Evolutionary conservation across 768 basidiomycete genomes (phyloP).

Genomic region (Agaricus blazei): DNA sequence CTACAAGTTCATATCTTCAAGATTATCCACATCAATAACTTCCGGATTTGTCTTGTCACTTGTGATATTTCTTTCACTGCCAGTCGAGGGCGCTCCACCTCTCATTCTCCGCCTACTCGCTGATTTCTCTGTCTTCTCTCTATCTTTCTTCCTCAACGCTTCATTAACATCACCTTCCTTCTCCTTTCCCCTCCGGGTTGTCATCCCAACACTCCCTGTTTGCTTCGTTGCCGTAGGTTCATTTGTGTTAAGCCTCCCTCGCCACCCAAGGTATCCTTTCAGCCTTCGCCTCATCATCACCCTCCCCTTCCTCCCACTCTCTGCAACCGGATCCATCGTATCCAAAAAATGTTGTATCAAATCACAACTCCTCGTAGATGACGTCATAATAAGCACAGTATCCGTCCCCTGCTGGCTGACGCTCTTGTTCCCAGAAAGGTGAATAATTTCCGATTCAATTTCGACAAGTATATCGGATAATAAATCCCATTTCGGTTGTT

Average conservation of each 20-base stretch:
- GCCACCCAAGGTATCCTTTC: slow-evolving; percentile 76
- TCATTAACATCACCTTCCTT: slow-evolving; percentile 50
- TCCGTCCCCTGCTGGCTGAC: slow-evolving; percentile 53
- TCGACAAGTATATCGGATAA: slow-evolving; percentile 84
- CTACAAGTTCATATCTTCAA: slow-evolving; percentile 37
- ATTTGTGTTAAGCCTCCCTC: slow-evolving; percentile 37
- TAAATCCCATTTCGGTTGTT: slow-evolving; percentile 90
- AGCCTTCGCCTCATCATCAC: slow-evolving; percentile 79
- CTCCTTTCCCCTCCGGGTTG: slow-evolving; percentile 18
- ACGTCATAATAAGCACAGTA: slow-evolving; percentile 83
- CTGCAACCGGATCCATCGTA: slow-evolving; percentile 50
- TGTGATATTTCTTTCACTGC: slow-evolving; percentile 2
- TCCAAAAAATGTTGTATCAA: slow-evolving; percentile 79
- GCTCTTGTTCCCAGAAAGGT: slow-evolving; percentile 34
- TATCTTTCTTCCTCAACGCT: slow-evolving; percentile 75
- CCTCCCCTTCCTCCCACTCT: slow-evolving; percentile 59
- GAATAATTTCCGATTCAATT: slow-evolving; percentile 80
- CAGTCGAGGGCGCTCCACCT: slow-evolving; percentile 53
- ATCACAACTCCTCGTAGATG: slow-evolving; percentile 68
- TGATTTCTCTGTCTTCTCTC: slow-evolving; percentile 49
- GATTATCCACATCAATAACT: slow-evolving; percentile 24
- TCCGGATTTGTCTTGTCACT: slow-evolving; percentile 2
- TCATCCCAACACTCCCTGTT: slow-evolving; percentile 12
- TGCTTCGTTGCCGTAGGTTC: neutral
- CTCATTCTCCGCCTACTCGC: slow-evolving; percentile 70